Evolutionary conservation across 2,329 filamentous ascomycete genomes (phyloP).

Genomic region (Fusarium sp.): DNA sequence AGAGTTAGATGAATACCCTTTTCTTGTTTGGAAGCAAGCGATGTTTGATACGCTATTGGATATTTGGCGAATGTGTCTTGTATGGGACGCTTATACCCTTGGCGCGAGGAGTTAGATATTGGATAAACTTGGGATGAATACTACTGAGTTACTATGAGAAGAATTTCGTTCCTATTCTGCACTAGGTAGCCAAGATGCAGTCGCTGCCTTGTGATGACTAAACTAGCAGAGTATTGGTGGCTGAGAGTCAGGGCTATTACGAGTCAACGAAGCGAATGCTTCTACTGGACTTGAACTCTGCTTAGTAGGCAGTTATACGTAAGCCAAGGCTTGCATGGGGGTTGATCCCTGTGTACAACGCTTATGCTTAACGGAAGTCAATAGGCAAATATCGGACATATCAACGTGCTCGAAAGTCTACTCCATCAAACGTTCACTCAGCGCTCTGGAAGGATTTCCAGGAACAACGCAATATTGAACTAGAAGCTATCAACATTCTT

Average conservation of each 20-base stretch:
- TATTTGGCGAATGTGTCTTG: slow-evolving; percentile 5
- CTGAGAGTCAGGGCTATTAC: neutral
- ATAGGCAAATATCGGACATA: neutral
- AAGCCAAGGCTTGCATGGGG: too few relatives aligned
- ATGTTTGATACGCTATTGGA: neutral
- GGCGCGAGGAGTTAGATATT: slow-evolving; percentile 27
- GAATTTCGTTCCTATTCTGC: neutral
- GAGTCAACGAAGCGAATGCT: neutral
- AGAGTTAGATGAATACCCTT: neutral
- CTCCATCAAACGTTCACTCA: neutral
- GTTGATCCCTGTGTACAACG: neutral
- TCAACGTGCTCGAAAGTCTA: neutral
- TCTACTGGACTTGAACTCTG: neutral
- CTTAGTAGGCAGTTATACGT: too few relatives aligned
- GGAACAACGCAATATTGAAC: neutral
- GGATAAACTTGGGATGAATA: neutral
- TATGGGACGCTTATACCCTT: slow-evolving; percentile 32
- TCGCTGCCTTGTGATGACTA: neutral
- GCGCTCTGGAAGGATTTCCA: rapidly evolving
- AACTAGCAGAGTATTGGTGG: neutral
- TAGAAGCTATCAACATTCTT: neutral
- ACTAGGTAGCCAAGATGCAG: neutral
- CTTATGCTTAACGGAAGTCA: rapidly evolving
- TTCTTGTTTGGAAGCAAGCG: slow-evolving; percentile 9
- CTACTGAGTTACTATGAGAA: neutral